Evolutionary conservation across 2,329 filamentous ascomycete genomes (phyloP), one percentile per base, ranked within the genome.

Genomic region (Cercospora berteroae): DNA sequence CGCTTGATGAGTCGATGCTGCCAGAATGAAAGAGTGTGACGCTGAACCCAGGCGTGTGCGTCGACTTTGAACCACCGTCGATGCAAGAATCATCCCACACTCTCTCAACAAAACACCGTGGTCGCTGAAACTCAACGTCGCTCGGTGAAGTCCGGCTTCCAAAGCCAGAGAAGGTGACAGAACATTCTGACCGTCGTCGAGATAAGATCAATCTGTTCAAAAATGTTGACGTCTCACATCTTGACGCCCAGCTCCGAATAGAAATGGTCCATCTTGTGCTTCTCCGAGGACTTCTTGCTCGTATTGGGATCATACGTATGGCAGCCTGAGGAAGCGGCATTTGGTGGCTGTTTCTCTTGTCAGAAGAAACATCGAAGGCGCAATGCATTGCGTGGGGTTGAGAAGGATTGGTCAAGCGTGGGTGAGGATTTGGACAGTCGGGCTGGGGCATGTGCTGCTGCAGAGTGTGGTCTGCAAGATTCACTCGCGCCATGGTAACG

Each of bases 321-420:
- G 79, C 92, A 96, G 25, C 94, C 94, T 68, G 88, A 87, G 67
- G 87, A 90, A 42, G 92, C 92, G 42, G 94, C 93, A 75, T 97
- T 96, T 3, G 94, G 94, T 39, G 94, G 94, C 13, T 77, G 92
- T 0, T 18, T 18, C 5, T n/a, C 16, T 27, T 12, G 42, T 59
- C 29, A 36, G 58, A 59, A 62, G 20, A 16, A 52, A 16, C 23
- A n/a, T n/a, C 23, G 13, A 52, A 25, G 23, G 20, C 23, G 12
- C 20, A 25, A 50, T 50, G 9, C 6, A 39, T 2, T 39, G 42
- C 42, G 42, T 48, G 42, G 42, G 42, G 42, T 48, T 3, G 20
- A 9, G 42, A 2, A 20, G 42, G 42, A 48, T 48, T 5, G 4
- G 18, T 39, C 9, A 23, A 42, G 59, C 31, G 33, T 36, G 59